Evolutionary conservation across 495 filamentous ascomycete species (phyloP), one percentile per base, ranked within the genome.

Genomic region (Articulospora tetracladia): DNA sequence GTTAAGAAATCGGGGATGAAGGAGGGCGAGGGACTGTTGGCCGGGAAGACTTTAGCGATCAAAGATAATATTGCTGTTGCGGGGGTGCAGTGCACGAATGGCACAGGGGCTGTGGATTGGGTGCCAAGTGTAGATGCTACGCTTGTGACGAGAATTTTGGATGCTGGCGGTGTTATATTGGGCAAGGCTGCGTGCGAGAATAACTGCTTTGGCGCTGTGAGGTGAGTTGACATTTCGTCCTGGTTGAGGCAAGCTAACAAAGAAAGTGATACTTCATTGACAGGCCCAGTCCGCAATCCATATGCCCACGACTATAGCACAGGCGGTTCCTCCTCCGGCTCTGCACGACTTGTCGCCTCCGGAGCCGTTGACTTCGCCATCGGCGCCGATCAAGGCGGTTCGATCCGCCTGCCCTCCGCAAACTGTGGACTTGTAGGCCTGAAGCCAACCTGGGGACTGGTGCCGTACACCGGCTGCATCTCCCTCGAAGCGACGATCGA

Each of bases 381-480:
- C 55, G 84, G 83, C 19, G 78, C 78, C 6, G 84, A 87, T 60
- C 82, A 85, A 61, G 84, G 82, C n/a, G 84, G 84, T 6, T 81
- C 77, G 58, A 79, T 87, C 28, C 76, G 83, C 17, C 76, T 86
- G 1, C 83, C 83, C 0, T 71, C 79, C 27, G 72, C 77, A 0
- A 69, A 78, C 7, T 79, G 76, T 47, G 79, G 79, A 22, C 72
- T 79, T 24, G 70, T 72, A 0, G 78, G 78, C 0, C 65, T 79
- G 12, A 83, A 82, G 53, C 75, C 79, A 12, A 82, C 78, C 1
- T 72, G 72, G 67, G 78, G 78, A 6, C 66, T 77, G 6, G 77
- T 82, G 20, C 80, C 79, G 0, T 82, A 74, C 48, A 82, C 75
- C 3, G 78, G 77, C 0, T 75, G 79, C 22, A 52, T 75, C 8